These are phyloP conservation scores for Pseudozyma sp. DNA, from an alignment of 1,284 basidiomycete species.

Conservation along the genomic window DNA sequence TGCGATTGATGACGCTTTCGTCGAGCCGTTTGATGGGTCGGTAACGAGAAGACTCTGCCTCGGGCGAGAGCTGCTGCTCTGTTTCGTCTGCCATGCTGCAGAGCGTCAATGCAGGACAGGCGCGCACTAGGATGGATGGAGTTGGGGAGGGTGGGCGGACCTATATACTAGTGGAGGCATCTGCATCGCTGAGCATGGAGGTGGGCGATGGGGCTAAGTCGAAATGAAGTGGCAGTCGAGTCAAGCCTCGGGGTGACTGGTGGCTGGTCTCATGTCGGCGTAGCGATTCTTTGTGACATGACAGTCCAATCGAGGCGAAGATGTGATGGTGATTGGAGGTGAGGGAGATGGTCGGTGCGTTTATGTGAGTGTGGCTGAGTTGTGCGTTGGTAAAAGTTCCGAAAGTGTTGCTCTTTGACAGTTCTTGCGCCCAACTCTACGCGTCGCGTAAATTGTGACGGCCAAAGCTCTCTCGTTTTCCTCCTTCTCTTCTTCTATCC, in stretches of 20 bases:
- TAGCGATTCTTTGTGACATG: background rate
- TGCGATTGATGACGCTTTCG: conserved; percentile 74
- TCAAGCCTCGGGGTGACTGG: background rate
- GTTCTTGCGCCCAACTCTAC: background rate
- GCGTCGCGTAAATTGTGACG: conserved; percentile 40
- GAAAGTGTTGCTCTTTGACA: conserved; percentile 23
- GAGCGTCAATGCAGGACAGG: background rate
- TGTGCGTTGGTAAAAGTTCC: background rate
- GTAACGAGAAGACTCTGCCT: conserved; percentile 38
- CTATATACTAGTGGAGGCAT: background rate
- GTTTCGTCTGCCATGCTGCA: conserved; percentile 19
- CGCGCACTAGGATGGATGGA: background rate
- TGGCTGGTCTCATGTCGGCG: conserved; percentile 8
- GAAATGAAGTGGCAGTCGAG: background rate
- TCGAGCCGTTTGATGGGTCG: conserved; percentile 65
- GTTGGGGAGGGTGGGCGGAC: background rate
- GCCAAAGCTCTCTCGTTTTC: background rate
- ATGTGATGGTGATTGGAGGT: background rate
- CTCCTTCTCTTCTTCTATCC: background rate
- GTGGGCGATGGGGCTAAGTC: conserved; percentile 14
- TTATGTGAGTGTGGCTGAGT: conserved; percentile 1
- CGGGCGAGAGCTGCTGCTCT: conserved; percentile 24
- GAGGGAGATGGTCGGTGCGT: too few relatives aligned
- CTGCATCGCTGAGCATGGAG: background rate
- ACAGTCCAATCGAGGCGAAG: too few relatives aligned